Evolutionary conservation across 2,329 filamentous ascomycete genomes (phyloP).

Genomic region (Claviceps quebecensis): DNA sequence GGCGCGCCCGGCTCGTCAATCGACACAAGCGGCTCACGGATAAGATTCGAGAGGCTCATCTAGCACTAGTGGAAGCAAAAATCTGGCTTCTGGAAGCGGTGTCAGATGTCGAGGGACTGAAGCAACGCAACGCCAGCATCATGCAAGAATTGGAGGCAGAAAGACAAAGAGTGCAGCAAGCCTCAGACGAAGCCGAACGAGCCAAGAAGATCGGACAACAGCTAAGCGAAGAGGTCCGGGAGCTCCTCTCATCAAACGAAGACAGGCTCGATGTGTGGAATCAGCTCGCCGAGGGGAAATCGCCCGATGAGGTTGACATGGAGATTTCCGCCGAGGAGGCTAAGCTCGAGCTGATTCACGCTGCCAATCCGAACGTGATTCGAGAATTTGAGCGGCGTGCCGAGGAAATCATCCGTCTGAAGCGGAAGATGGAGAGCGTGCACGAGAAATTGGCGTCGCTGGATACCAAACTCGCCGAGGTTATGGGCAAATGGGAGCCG

Average conservation of each 20-base stretch:
- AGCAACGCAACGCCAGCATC: constrained; percentile 48
- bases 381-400: constrained; percentile 64
- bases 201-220: constrained; percentile 20
- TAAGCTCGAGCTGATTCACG: constrained; percentile 67
- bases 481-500: constrained; percentile 71
- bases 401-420: constrained; percentile 53
- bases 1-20: constrained; percentile 41
- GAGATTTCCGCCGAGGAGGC: constrained; percentile 63
- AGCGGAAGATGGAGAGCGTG: constrained; percentile 39
- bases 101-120: constrained; percentile 65
- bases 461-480: constrained; percentile 43
- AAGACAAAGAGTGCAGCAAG: constrained; percentile 20
- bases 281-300: constrained; percentile 33
- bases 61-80: constrained; percentile 53
- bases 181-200: constrained; percentile 24
- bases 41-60: constrained; percentile 46
- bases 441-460: constrained; percentile 41
- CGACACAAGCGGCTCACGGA: constrained; percentile 44
- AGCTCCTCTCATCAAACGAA: constrained; percentile 25
- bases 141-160: constrained; percentile 35
- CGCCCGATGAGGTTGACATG: constrained; percentile 49
- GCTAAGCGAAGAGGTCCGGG: constrained; percentile 22
- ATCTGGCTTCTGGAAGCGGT: constrained; percentile 62
- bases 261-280: constrained; percentile 27
- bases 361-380: constrained; percentile 61